Conservation (phyloP, 352 stramenopile species). For the Phytophthora pluvialis region DNA sequence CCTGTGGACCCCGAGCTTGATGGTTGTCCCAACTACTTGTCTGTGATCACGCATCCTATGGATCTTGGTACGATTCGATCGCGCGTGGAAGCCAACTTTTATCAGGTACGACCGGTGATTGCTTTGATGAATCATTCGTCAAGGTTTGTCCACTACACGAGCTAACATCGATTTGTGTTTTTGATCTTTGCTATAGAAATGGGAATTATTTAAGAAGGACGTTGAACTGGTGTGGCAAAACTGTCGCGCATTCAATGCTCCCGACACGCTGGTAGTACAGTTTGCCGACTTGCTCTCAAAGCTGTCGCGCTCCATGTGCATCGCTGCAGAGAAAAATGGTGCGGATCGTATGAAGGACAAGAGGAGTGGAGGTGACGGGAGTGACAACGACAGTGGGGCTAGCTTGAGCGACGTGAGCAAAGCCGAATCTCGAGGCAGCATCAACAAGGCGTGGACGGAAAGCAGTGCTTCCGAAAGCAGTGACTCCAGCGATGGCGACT, state of each 20-base stretch:
- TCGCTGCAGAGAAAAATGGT: slow-evolving; percentile 63
- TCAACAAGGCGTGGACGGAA: slow-evolving; percentile 71
- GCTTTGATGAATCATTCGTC: not conserved
- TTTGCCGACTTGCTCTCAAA: slow-evolving; percentile 75
- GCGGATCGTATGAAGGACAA: slow-evolving; percentile 47
- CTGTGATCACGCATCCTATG: slow-evolving; percentile 84
- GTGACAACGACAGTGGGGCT: slow-evolving; percentile 45
- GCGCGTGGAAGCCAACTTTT: slow-evolving; percentile 62
- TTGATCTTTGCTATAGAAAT: slow-evolving; percentile 46
- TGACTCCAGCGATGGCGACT: slow-evolving; percentile 55
- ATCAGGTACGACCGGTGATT: slow-evolving; percentile 49
- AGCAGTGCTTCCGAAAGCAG: slow-evolving; percentile 70
- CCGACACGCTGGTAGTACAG: slow-evolving; percentile 77
- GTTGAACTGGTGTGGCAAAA: slow-evolving; percentile 86
- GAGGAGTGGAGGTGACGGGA: slow-evolving; percentile 20
- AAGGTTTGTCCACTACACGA: not conserved
- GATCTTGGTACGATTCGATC: slow-evolving; percentile 85
- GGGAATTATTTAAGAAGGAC: slow-evolving; percentile 82
- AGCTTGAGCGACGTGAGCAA: slow-evolving; percentile 58
- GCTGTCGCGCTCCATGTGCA: slow-evolving; percentile 70
- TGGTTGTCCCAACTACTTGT: slow-evolving; percentile 86
- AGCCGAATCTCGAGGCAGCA: slow-evolving; percentile 48
- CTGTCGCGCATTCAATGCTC: slow-evolving; percentile 81
- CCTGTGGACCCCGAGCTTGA: slow-evolving; percentile 85
- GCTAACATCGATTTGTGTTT: slow-evolving; percentile 26